Percentiles rank a stretch among this genome's conserved stretches.
phyloP scores from a whole-genome alignment of 345 rosid genomes.

The Excoecaria cochinchinensis region DNA sequence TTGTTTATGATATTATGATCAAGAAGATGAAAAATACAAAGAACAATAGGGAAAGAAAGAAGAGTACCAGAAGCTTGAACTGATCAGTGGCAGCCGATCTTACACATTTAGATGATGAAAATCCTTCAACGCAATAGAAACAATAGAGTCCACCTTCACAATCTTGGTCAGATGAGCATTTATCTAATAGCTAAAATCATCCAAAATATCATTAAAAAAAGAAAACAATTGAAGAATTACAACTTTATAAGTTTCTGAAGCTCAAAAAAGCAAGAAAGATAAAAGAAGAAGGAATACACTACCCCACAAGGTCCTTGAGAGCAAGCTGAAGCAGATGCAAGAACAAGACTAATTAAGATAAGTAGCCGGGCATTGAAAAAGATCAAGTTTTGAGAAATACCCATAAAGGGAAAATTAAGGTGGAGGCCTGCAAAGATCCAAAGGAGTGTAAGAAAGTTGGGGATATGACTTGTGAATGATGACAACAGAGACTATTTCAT shows the following conservation, averaged over 20 bases:
- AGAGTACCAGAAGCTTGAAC: constrained; percentile 59
- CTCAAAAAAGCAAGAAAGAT: background rate
- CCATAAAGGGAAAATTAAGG: constrained; percentile 23
- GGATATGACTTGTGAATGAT: background rate
- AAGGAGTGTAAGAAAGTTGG: background rate
- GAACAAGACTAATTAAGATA: background rate
- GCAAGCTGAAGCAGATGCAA: constrained; percentile 18
- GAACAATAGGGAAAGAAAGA: background rate
- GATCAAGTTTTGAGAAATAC: constrained; percentile 20
- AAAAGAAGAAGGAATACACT: background rate
- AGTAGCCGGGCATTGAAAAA: constrained; percentile 14
- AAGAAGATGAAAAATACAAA: background rate
- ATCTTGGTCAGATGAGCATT: constrained; percentile 56
- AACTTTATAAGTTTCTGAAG: background rate
- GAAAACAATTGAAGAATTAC: background rate
- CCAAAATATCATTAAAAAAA: background rate
- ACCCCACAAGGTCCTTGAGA: constrained; percentile 50
- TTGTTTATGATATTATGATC: background rate
- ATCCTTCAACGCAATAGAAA: constrained; percentile 45
- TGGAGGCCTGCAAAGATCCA: background rate
- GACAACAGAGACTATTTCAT: too few relatives aligned
- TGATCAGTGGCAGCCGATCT: constrained; percentile 50
- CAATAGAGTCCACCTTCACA: constrained; percentile 60
- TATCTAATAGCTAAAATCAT: constrained; percentile 41
- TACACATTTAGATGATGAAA: constrained; percentile 51